Evolutionary conservation across 2,329 filamentous ascomycete species (phyloP).

Genomic region (Leptographium radiaticola): DNA sequence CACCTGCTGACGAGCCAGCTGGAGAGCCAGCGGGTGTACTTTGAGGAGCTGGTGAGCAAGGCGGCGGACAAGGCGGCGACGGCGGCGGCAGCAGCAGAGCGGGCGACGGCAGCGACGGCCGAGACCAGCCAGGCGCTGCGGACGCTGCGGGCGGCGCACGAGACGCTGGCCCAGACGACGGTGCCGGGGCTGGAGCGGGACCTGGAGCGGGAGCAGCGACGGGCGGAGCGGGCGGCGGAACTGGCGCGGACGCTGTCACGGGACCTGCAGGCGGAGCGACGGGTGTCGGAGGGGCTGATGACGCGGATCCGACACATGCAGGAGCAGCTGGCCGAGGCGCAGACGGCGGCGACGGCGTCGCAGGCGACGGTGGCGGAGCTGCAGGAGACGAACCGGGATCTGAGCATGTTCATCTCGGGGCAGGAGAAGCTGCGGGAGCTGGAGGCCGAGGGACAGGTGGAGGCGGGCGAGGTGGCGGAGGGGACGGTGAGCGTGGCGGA

Average conservation of each 20-base stretch:
- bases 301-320: conserved; percentile 66
- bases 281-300: conserved; percentile 68
- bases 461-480: conserved; percentile 61
- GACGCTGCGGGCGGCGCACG: conserved; percentile 39
- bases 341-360: conserved; percentile 42
- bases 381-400: conserved; percentile 73
- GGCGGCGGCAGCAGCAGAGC: conserved; percentile 54
- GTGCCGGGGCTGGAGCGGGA: conserved; percentile 62
- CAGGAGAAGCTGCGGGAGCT: conserved; percentile 67
- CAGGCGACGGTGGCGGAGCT: conserved; percentile 57
- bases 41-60: conserved; percentile 81
- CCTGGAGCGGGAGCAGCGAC: conserved; percentile 51
- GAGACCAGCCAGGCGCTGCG: conserved; percentile 36
- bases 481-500: conserved; percentile 57
- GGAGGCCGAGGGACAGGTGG: conserved; percentile 43
- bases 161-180: conserved; percentile 36
- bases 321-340: conserved; percentile 43
- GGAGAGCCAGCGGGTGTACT: conserved; percentile 85
- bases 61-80: conserved; percentile 79
- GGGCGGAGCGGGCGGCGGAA: conserved; percentile 58
- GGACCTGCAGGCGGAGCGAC: conserved; percentile 75
- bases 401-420: conserved; percentile 77
- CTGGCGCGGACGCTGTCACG: conserved; percentile 65
- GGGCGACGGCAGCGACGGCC: conserved; percentile 37
- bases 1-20: conserved; percentile 87